Percentiles rank a stretch among this genome's conserved stretches.
Evolutionary conservation across 1,284 basidiomycete genomes (phyloP).

Genomic region (Sanghuangporus sanghuang): DNA sequence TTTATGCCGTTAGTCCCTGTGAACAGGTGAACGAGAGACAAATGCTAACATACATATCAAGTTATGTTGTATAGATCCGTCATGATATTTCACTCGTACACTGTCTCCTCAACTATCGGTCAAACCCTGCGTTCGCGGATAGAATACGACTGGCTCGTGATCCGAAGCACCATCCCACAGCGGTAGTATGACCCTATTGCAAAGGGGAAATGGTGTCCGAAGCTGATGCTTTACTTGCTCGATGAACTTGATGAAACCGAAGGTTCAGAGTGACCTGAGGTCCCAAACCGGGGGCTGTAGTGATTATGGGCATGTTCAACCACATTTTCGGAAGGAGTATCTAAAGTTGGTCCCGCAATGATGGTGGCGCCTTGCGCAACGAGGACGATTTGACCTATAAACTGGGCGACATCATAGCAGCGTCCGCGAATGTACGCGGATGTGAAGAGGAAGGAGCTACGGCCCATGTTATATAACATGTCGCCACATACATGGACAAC

Average conservation of each 20-base stretch:
- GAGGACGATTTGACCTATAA: constrained; percentile 99
- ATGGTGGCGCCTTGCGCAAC: constrained; percentile 92
- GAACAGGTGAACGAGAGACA: constrained; percentile 31
- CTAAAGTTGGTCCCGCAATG: constrained; percentile 94
- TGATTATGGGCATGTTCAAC: constrained; percentile 93
- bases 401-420: constrained; percentile 94
- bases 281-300: constrained; percentile 83
- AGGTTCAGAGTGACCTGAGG: constrained; percentile 62
- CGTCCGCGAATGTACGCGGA: constrained; percentile 86
- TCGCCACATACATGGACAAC: constrained; percentile 99
- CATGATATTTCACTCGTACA: constrained; percentile 12
- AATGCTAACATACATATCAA: constrained; percentile 56
- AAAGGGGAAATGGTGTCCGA: constrained; percentile 86
- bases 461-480: constrained; percentile 93
- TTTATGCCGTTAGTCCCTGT: constrained; percentile 8
- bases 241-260: constrained; percentile 82
- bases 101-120: constrained; percentile 39
- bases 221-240: constrained; percentile 79
- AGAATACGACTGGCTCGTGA: constrained; percentile 83
- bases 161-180: constrained; percentile 77
- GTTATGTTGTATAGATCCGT: constrained; percentile 31
- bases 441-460: constrained; percentile 98
- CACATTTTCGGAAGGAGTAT: constrained; percentile 90
- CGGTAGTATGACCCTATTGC: constrained; percentile 80
- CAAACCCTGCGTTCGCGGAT: constrained; percentile 77